phyloP scores from a whole-genome alignment of 257 asterid genomes.

The Parsonsia alboflavescens region DNA sequence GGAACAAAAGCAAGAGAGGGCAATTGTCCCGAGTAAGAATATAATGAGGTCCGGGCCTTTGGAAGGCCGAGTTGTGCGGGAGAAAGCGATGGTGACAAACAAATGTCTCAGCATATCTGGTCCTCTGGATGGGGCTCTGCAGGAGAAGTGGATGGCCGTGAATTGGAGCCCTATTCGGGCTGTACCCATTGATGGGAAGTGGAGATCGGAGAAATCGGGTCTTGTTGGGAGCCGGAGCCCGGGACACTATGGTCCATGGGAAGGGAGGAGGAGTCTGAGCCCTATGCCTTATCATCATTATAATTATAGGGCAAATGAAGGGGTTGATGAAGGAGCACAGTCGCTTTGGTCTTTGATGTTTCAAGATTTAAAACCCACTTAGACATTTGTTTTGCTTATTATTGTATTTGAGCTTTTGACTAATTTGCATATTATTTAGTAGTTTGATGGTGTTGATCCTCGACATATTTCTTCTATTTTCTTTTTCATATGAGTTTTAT shows the following conservation, averaged over 20 bases:
- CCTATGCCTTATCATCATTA: slow-evolving; percentile 41
- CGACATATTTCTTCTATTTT: background rate
- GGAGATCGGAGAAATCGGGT: slow-evolving; percentile 16
- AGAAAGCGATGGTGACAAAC: slow-evolving; percentile 23
- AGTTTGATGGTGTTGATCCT: background rate
- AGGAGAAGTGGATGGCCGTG: slow-evolving; percentile 6
- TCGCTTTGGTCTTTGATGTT: slow-evolving; percentile 87
- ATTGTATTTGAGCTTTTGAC: no score
- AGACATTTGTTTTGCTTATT: background rate
- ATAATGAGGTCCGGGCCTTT: slow-evolving; percentile 57
- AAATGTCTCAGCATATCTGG: slow-evolving; percentile 47
- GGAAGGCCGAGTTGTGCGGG: slow-evolving; percentile 20
- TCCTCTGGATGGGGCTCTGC: slow-evolving; percentile 40
- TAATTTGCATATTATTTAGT: no score
- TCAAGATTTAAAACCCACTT: slow-evolving; percentile 84
- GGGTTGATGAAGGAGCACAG: slow-evolving; percentile 34
- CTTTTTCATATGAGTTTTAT: background rate
- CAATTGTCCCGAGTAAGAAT: slow-evolving; percentile 19
- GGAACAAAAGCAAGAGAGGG: slow-evolving; percentile 17
- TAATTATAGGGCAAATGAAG: slow-evolving; percentile 30
- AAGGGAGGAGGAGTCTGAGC: slow-evolving; percentile 44
- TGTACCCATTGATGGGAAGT: slow-evolving; percentile 13
- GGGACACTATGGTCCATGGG: slow-evolving; percentile 19
- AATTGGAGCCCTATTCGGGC: slow-evolving; percentile 21
- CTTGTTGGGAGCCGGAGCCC: slow-evolving; percentile 17